Base-by-base conservation (phyloP, 768 basidiomycete species). In the Collybia nuda region DNA sequence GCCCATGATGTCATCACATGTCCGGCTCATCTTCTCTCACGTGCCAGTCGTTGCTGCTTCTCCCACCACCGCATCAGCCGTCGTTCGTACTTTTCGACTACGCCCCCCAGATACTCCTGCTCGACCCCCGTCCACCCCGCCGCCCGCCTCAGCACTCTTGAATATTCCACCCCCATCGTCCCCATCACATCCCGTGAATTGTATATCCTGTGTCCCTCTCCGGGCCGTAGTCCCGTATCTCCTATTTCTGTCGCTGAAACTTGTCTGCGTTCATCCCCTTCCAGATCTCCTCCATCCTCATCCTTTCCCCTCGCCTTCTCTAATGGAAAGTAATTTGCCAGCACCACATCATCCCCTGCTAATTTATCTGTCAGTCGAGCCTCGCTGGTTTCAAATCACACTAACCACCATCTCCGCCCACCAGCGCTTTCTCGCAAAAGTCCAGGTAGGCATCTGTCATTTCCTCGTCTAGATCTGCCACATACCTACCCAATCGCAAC, bases 101-200 rank as follows among this genome's bases (percentile, higher is more conserved):
- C 74, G 8, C 63, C 66, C 2, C 72, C 65, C 39, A 95, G 38
- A 52, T 80, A 76, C 45, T 79, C 77, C 18, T 64, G 67, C 1
- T 67, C 66, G 5, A 86, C 77, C 1, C 89, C 86, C 1, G 76
- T 66, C 73, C 85, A 82, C 37, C 62, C 48, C 5, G 79, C 80
- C 0, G 74, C 85, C 17, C 76, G 73, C 18, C 62, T 62, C 0
- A 91, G 49, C 7, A 93, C 73, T 36, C 63, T 45, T 26, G 70
- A 72, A 53, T 80, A 80, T 41, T 81, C 80, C 4, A 60, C 68
- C 2, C 81, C 73, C 23, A 88, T 51, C 5, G 68, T 67, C 28
- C 91, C 91, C 22, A 81, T 67, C 44, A 80, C 69, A 56, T 93
- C 93, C n/a, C 73, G 72, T n/a, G 76, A 70, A 28, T 82, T 74